Conservation (phyloP, 1,284 basidiomycete genomes). For the Ganoderma lingzhi region DNA sequence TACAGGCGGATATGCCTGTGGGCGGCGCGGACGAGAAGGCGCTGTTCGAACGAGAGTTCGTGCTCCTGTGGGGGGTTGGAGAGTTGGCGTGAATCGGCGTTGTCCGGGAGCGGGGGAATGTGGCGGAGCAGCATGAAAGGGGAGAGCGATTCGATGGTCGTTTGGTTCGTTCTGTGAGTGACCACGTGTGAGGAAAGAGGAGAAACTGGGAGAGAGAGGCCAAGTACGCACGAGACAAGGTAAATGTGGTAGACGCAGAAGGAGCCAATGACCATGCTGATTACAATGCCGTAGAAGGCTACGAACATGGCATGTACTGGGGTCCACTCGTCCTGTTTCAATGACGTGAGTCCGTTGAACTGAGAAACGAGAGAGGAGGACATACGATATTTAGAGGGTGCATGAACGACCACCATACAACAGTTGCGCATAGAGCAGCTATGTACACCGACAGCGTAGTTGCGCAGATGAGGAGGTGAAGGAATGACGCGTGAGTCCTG, state of each 20-base stretch:
- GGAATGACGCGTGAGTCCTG: slow-evolving; percentile 86
- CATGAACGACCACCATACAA: slow-evolving; percentile 73
- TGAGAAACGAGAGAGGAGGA: slow-evolving; percentile 23
- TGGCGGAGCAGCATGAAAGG: slow-evolving; percentile 78
- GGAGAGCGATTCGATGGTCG: slow-evolving; percentile 83
- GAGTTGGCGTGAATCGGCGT: slow-evolving; percentile 51
- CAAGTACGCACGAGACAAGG: slow-evolving; percentile 70
- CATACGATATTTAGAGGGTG: slow-evolving; percentile 68
- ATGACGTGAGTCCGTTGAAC: slow-evolving; percentile 6
- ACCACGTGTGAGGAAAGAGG: background rate
- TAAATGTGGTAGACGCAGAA: slow-evolving; percentile 85
- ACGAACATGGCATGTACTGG: slow-evolving; percentile 80
- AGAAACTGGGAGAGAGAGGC: slow-evolving; percentile 11
- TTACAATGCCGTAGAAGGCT: slow-evolving; percentile 65
- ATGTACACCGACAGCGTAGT: slow-evolving; percentile 74
- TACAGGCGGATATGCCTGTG: slow-evolving; percentile 76
- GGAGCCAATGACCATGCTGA: slow-evolving; percentile 77
- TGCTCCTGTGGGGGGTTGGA: slow-evolving; percentile 80
- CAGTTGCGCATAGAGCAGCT: slow-evolving; percentile 60
- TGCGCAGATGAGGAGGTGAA: slow-evolving; percentile 80
- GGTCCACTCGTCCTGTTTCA: slow-evolving; percentile 62
- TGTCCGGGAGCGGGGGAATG: slow-evolving; percentile 64
- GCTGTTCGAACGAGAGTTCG: slow-evolving; percentile 76
- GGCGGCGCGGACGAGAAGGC: slow-evolving; percentile 70
- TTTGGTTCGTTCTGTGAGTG: slow-evolving; percentile 80